Percentiles rank a stretch among this genome's conserved stretches.
Evolutionary conservation across 106 monocot genomes (phyloP).

Genomic region (Dendrobium catenatum): DNA sequence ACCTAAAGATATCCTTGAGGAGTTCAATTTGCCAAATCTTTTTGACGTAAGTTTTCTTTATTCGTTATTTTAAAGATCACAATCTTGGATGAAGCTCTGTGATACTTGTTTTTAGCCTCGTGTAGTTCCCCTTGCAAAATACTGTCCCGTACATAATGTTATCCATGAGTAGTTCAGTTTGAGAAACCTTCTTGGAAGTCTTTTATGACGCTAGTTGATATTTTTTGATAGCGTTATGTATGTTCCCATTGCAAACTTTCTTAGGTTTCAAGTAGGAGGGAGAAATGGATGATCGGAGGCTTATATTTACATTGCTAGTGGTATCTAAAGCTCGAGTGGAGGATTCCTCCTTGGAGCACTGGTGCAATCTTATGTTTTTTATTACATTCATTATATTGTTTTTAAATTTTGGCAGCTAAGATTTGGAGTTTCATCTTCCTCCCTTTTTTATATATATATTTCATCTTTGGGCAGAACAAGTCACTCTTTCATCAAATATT

Average conservation of each 20-base stretch:
- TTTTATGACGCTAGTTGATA: background rate
- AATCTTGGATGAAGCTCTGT: background rate
- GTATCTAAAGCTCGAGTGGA: background rate
- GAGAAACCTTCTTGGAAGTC: background rate
- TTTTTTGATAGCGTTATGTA: background rate
- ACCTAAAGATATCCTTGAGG: conserved; percentile 57
- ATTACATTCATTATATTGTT: background rate
- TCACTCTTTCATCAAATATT: background rate
- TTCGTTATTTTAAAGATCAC: background rate
- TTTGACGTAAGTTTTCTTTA: conserved; percentile 53
- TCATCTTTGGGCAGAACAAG: background rate
- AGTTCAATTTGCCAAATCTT: conserved; percentile 75
- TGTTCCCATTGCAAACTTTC: background rate
- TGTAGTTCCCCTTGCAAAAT: background rate
- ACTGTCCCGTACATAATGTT: background rate
- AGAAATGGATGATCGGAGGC: background rate
- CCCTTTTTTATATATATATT: background rate
- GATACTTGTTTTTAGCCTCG: background rate
- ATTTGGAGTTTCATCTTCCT: background rate
- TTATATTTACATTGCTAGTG: conserved; percentile 1
- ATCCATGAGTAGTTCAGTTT: background rate
- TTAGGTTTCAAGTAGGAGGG: background rate
- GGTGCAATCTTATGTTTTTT: background rate
- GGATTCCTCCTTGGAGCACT: background rate
- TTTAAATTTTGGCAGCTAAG: background rate